Evolutionary conservation across 2,329 filamentous ascomycete species (phyloP).

Genomic region (Keithomyces neogunnii): DNA sequence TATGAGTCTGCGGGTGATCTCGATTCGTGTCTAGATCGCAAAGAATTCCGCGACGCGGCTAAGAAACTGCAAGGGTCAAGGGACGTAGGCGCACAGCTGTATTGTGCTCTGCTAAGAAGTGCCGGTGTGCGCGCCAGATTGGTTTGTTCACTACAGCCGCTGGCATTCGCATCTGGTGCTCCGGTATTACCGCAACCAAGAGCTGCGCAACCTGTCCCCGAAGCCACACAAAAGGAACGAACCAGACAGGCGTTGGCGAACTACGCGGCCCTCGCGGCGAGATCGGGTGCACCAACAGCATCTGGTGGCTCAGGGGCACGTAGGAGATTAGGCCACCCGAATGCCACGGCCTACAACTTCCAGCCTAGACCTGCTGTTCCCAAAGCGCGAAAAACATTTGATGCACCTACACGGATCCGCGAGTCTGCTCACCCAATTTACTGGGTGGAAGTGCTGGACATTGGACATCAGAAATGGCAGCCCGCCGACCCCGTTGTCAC

Average conservation of each 20-base stretch:
- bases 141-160: constrained; percentile 80
- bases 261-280: constrained; percentile 30
- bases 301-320: constrained; percentile 29
- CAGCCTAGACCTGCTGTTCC: constrained; percentile 33
- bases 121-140: constrained; percentile 74
- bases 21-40: constrained; percentile 59
- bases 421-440: constrained; percentile 78
- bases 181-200: constrained; percentile 38
- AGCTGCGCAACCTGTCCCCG: constrained; percentile 18
- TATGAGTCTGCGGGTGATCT: constrained; percentile 51
- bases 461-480: constrained; percentile 84
- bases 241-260: constrained; percentile 10
- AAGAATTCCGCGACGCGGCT: constrained; percentile 67
- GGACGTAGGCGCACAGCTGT: constrained; percentile 83
- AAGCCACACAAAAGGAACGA: constrained; percentile 24
- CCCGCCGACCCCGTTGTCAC: constrained; percentile 81
- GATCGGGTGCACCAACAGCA: constrained; percentile 17
- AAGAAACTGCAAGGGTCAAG: constrained; percentile 67
- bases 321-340: constrained; percentile 43
- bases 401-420: constrained; percentile 36
- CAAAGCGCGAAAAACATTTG: constrained; percentile 21
- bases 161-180: constrained; percentile 56
- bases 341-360: constrained; percentile 43
- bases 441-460: constrained; percentile 89
- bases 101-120: constrained; percentile 78